Evolutionary conservation across 208 protist species (phyloP).

Genomic region (Trichomonas gallinae): DNA sequence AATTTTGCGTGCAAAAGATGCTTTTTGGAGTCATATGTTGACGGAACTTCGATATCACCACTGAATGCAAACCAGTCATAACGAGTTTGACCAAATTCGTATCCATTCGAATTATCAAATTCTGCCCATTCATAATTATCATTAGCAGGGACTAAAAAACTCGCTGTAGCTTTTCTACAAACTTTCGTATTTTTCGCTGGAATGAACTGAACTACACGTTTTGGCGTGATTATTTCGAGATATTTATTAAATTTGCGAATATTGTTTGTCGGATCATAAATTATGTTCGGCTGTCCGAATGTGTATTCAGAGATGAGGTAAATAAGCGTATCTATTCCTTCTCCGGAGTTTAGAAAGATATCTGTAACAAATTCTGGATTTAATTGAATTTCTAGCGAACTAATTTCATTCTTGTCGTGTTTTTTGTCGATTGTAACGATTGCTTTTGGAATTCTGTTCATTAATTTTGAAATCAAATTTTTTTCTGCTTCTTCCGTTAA

Average conservation of each 20-base stretch:
- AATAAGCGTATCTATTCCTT: neutral
- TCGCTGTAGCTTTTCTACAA: neutral
- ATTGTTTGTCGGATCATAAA: neutral
- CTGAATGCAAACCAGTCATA: constrained; percentile 1
- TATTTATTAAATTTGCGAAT: neutral
- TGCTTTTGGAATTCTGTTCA: neutral
- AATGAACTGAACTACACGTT: neutral
- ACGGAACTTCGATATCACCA: neutral
- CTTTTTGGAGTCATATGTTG: neutral
- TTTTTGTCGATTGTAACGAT: neutral
- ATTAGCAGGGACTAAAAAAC: neutral
- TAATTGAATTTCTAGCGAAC: neutral
- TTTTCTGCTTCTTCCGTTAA: neutral
- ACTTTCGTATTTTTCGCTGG: neutral
- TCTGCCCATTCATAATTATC: neutral
- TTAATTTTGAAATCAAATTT: neutral
- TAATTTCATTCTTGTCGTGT: neutral
- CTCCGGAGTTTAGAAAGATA: neutral
- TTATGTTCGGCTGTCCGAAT: neutral
- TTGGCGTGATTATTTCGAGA: neutral
- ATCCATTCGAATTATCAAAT: neutral
- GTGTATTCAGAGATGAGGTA: neutral
- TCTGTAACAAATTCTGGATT: neutral
- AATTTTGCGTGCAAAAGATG: neutral
- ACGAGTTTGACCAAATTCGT: neutral